A percentile compares a stretch with the other conserved stretches of the same genome.
These are phyloP conservation scores for Clitoria ternatea DNA, from an alignment of 306 rosid genomes.

Conservation along the genomic window DNA sequence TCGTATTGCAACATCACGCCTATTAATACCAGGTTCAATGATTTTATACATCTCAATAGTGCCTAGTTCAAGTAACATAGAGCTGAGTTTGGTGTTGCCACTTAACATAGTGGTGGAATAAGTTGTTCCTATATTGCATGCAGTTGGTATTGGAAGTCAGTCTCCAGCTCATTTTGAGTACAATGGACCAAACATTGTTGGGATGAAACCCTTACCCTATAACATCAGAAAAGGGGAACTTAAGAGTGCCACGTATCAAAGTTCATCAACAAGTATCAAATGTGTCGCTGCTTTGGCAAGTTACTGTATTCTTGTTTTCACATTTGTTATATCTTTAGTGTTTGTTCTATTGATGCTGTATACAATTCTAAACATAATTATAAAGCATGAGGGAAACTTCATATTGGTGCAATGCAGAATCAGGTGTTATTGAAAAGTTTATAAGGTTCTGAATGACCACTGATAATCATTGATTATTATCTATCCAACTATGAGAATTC, in stretches of 20 bases:
- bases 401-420: neutral
- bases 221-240: slow-evolving; percentile 27
- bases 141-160: slow-evolving; percentile 26
- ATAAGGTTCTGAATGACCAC: neutral
- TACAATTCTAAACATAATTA: no score
- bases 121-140: neutral
- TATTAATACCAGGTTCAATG: slow-evolving; percentile 45
- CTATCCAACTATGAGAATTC: neutral
- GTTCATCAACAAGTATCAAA: slow-evolving; percentile 28
- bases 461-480: neutral
- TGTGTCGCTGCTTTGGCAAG: slow-evolving; percentile 60
- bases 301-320: neutral
- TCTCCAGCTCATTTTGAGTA: neutral
- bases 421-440: neutral
- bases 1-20: slow-evolving; percentile 29
- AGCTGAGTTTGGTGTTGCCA: neutral
- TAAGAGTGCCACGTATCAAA: slow-evolving; percentile 24
- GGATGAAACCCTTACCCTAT: slow-evolving; percentile 28
- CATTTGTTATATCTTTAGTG: slow-evolving; percentile 2
- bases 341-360: neutral
- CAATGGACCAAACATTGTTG: slow-evolving; percentile 27
- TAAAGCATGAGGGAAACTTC: neutral
- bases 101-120: neutral
- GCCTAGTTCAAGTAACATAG: neutral
- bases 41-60: neutral